Conservation (phyloP, 495 filamentous ascomycete genomes). For the Penicillium arizonense region DNA sequence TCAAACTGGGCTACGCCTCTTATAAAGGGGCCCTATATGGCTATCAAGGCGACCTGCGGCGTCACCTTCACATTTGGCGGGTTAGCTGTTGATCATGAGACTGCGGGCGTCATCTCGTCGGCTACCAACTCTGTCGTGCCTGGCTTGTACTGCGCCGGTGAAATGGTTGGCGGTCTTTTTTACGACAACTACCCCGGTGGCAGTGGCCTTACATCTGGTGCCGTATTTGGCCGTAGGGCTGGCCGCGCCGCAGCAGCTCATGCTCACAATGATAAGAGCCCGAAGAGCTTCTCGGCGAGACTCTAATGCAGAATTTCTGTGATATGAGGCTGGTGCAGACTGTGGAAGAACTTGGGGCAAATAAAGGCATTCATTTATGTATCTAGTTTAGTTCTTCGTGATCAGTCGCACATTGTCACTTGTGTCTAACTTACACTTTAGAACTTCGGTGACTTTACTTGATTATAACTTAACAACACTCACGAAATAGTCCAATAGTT, state of each 20-base stretch:
- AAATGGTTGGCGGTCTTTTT: constrained; percentile 62
- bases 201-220: constrained; percentile 57
- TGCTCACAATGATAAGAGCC: no score
- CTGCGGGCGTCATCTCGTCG: constrained; percentile 44
- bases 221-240: constrained; percentile 55
- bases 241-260: constrained; percentile 43
- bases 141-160: constrained; percentile 56
- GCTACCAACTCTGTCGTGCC: constrained; percentile 40
- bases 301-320: no score
- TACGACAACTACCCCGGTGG: constrained; percentile 59
- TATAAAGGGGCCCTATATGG: constrained; percentile 53
- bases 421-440: no score
- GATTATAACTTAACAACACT: no score
- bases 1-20: constrained; percentile 63
- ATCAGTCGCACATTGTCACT: no score
- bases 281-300: no score
- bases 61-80: constrained; percentile 69
- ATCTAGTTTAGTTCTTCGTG: no score
- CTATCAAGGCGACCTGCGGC: constrained; percentile 57
- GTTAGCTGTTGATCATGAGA: constrained; percentile 45
- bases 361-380: no score
- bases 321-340: no score
- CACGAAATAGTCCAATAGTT: no score
- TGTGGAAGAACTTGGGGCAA: no score
- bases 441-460: no score